Percentiles rank a stretch among this genome's conserved stretches.
Evolutionary conservation across 2,329 filamentous ascomycete species (phyloP).

Genomic region (Botrytis cinerea): DNA sequence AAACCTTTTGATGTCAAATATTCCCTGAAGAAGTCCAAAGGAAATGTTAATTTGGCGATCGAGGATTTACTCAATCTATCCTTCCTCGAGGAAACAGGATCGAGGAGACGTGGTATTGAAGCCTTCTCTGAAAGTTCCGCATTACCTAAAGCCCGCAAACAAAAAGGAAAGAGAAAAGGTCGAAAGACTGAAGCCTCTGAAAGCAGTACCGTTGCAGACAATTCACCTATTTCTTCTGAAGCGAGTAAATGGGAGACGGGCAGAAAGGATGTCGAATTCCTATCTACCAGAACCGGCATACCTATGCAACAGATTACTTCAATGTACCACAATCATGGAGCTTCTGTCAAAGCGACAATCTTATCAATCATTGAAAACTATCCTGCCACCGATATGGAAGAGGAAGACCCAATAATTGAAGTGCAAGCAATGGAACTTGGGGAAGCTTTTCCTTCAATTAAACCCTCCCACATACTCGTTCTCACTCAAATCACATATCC

Average conservation of each 20-base stretch:
- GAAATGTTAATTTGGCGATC: constrained; percentile 69
- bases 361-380: constrained; percentile 47
- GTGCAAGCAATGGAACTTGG: constrained; percentile 55
- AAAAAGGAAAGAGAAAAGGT: constrained; percentile 45
- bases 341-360: constrained; percentile 58
- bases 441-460: constrained; percentile 55
- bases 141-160: constrained; percentile 38
- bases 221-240: constrained; percentile 1
- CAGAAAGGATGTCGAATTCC: constrained; percentile 60
- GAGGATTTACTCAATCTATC: constrained; percentile 80
- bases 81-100: constrained; percentile 69
- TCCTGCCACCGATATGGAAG: constrained; percentile 42
- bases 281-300: constrained; percentile 53
- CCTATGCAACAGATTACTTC: constrained; percentile 54
- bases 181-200: constrained; percentile 36
- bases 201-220: constrained; percentile 18
- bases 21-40: constrained; percentile 66
- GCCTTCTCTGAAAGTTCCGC: constrained; percentile 64
- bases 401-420: constrained; percentile 48
- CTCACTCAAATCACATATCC: constrained; percentile 59
- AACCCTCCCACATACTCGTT: constrained; percentile 50
- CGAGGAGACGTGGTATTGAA: constrained; percentile 74
- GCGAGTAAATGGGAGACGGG: constrained; percentile 60
- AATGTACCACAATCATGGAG: constrained; percentile 60
- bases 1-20: constrained; percentile 65